A percentile compares a stretch with the other conserved stretches of the same genome.
Conservation (phyloP, 306 rosid species). For the Sindora glabra region DNA sequence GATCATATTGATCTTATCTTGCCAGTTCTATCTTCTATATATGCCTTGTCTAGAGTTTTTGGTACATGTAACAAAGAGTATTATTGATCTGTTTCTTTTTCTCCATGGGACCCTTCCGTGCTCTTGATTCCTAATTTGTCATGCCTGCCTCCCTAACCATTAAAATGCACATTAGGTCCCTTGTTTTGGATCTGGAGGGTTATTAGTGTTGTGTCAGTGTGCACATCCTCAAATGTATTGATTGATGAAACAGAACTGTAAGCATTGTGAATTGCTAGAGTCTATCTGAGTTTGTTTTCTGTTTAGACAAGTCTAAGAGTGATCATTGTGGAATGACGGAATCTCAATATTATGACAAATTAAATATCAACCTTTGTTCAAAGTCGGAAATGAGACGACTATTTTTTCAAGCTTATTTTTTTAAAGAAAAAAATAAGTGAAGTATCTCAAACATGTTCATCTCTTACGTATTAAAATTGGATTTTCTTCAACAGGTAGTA, state of each 20-base stretch:
- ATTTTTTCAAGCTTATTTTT: neutral
- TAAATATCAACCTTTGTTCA: conserved; percentile 2
- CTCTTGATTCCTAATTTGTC: neutral
- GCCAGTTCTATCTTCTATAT: neutral
- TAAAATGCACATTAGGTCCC: neutral
- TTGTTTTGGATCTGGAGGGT: neutral
- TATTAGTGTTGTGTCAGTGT: neutral
- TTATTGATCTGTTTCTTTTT: neutral
- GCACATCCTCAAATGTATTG: neutral
- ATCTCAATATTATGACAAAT: conserved; percentile 3
- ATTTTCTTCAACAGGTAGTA: conserved; percentile 59
- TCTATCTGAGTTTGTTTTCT: neutral
- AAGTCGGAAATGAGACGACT: neutral
- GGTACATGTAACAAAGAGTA: too few species aligned
- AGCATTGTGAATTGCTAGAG: conserved; percentile 5
- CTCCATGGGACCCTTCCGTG: neutral
- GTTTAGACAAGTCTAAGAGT: neutral
- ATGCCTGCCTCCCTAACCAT: neutral
- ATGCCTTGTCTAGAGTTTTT: neutral
- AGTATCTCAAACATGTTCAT: conserved; percentile 5
- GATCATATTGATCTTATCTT: conserved; percentile 3
- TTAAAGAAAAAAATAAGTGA: neutral
- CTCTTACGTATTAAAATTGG: conserved; percentile 10
- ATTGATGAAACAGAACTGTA: conserved; percentile 10
- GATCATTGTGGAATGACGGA: neutral